Percentiles rank a stretch among this genome's conserved stretches.
Conservation (phyloP, 192 early-diverging fungal genomes). For the Neocallimastix lanati region DNA sequence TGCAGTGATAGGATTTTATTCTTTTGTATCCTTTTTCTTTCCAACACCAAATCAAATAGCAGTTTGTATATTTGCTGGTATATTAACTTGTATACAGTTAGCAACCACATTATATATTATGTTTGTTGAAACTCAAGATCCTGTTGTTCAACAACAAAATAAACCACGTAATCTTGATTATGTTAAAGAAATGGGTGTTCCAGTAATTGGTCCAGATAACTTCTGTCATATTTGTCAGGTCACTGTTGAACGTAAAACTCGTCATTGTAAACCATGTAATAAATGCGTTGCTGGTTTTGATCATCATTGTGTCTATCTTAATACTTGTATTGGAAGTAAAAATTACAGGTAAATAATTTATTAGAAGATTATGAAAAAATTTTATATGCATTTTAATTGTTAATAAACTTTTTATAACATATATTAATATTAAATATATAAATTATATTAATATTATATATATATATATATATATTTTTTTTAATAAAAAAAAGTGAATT, state of each 20-base stretch:
- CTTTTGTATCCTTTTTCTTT: constrained; percentile 6
- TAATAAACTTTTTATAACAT: too few relatives aligned
- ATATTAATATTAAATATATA: too few relatives aligned
- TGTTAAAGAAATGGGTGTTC: constrained; percentile 18
- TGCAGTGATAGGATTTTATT: constrained; percentile 11
- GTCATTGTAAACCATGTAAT: constrained; percentile 36
- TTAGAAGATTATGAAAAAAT: too few relatives aligned
- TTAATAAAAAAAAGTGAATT: too few relatives aligned
- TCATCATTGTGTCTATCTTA: constrained; percentile 26
- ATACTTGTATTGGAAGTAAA: constrained; percentile 17
- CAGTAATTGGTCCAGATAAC: constrained; percentile 19
- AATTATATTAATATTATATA: too few relatives aligned
- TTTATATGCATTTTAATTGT: too few relatives aligned
- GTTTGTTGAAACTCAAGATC: constrained; percentile 17
- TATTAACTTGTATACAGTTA: constrained; percentile 3
- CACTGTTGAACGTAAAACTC: constrained; percentile 11
- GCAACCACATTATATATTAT: constrained; percentile 14
- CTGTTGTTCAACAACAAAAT: constrained; percentile 5
- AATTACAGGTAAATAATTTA: constrained; percentile 24
- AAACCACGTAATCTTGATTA: constrained; percentile 18
- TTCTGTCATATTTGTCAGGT: constrained; percentile 27
- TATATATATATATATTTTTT: too few relatives aligned
- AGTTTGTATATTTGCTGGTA: constrained; percentile 2
- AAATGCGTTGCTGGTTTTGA: constrained; percentile 29
- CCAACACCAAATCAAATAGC: background rate